Percentiles rank a stretch among this genome's conserved stretches.
These are phyloP conservation scores for Silene vulgaris DNA, from an alignment of 179 eudicot genomes.

Conservation along the genomic window DNA sequence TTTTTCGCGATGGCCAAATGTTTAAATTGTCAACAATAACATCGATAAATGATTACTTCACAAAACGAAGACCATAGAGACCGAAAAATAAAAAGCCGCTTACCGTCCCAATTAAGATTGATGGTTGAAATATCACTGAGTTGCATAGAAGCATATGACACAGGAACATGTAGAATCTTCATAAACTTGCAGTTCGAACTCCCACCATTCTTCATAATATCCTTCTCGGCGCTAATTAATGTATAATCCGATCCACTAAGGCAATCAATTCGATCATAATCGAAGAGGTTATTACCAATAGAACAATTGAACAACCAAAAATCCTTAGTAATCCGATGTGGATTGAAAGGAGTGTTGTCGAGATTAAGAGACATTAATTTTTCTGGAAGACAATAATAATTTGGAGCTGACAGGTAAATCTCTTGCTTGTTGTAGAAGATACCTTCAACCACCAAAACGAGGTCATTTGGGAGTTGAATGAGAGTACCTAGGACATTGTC, in stretches of 20 bases:
- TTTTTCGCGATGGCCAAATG: too few species aligned
- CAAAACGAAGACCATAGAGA: too few species aligned
- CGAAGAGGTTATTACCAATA: background rate
- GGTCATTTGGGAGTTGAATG: slow-evolving; percentile 6
- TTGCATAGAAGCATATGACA: too few species aligned
- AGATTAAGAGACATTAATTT: slow-evolving; percentile 18
- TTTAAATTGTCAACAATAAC: too few species aligned
- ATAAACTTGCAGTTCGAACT: slow-evolving; percentile 10
- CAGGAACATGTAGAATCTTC: slow-evolving; percentile 12
- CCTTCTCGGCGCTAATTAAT: background rate
- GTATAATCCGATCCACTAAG: slow-evolving; percentile 3
- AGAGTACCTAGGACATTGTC: background rate
- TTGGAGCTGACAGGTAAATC: background rate
- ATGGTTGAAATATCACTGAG: background rate
- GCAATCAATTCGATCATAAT: slow-evolving; percentile 19
- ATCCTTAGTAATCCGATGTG: background rate
- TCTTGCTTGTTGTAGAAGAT: background rate
- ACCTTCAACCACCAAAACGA: background rate
- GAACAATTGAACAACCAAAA: slow-evolving; percentile 14
- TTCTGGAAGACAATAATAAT: slow-evolving; percentile 10
- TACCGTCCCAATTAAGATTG: slow-evolving; percentile 13
- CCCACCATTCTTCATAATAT: background rate
- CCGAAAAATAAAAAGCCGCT: background rate
- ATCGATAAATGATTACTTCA: too few species aligned
- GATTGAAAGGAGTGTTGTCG: slow-evolving; percentile 1